phyloP scores from a whole-genome alignment of 2,329 filamentous ascomycete genomes.

The Laburnicola sp. region DNA sequence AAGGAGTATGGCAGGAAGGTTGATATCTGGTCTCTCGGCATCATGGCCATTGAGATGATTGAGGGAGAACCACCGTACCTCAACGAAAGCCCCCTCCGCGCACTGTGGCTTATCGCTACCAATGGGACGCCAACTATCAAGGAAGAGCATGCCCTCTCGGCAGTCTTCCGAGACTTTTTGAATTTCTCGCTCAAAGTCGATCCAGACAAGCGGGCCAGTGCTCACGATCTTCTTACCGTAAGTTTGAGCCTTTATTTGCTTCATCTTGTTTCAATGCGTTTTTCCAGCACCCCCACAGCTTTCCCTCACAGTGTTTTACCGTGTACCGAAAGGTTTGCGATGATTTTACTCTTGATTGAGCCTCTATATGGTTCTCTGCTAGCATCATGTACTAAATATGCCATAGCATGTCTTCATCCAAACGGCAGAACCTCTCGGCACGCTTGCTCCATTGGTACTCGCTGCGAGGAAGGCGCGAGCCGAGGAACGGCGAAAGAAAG shows the following conservation, averaged over 20 bases:
- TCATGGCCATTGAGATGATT: conserved; percentile 99
- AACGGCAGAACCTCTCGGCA: conserved; percentile 58
- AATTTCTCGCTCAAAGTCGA: conserved; percentile 94
- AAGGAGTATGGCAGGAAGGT: conserved; percentile 99
- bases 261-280: conserved; percentile 1
- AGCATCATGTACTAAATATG: conserved; percentile 17
- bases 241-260: conserved; percentile 43
- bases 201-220: conserved; percentile 93
- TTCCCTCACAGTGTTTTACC: too few species aligned
- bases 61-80: conserved; percentile 97
- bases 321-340: too few species aligned
- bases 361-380: too few species aligned
- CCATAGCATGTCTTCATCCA: conserved; percentile 54
- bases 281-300: too few species aligned
- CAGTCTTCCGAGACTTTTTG: conserved; percentile 87
- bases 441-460: conserved; percentile 82
- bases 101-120: conserved; percentile 93
- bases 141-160: conserved; percentile 79
- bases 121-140: conserved; percentile 96
- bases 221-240: conserved; percentile 90
- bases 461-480: conserved; percentile 83
- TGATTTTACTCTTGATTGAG: too few species aligned
- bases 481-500: conserved; percentile 66
- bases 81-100: conserved; percentile 89
- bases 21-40: conserved; percentile 97